Conservation (phyloP, 2,329 filamentous ascomycete genomes). For the Clarireedia homoeocarpa region DNA sequence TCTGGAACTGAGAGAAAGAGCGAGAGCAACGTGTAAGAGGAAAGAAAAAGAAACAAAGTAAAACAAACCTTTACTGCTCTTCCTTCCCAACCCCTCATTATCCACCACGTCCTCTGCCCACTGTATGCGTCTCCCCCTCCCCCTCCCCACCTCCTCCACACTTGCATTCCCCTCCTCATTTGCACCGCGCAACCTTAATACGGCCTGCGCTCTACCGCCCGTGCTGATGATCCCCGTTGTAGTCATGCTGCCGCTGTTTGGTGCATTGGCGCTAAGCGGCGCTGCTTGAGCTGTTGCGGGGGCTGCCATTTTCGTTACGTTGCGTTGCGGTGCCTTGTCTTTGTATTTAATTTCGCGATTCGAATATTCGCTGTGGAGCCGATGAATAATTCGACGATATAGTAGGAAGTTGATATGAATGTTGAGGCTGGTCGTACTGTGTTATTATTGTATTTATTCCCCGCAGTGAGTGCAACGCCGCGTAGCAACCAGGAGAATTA, state of each 20-base stretch:
- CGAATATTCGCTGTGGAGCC: too few species aligned
- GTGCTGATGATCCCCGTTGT: neutral
- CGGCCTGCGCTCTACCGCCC: slow-evolving; percentile 12
- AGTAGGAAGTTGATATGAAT: too few species aligned
- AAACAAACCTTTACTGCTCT: slow-evolving; percentile 76
- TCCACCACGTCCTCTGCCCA: slow-evolving; percentile 93
- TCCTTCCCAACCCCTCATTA: slow-evolving; percentile 90
- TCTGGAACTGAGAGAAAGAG: neutral
- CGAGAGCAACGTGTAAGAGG: neutral
- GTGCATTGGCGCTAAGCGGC: neutral
- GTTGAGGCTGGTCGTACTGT: too few species aligned
- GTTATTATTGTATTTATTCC: too few species aligned
- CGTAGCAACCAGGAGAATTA: too few species aligned
- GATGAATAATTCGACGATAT: too few species aligned
- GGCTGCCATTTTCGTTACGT: too few species aligned
- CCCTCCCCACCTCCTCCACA: slow-evolving; percentile 8
- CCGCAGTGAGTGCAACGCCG: too few species aligned
- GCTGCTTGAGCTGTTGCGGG: neutral
- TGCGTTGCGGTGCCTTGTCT: too few species aligned
- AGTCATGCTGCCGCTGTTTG: neutral
- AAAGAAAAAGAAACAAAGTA: neutral
- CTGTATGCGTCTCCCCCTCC: slow-evolving; percentile 55
- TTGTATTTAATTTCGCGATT: too few species aligned
- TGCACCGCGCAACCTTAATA: slow-evolving; percentile 26
- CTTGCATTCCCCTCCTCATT: slow-evolving; percentile 3